Evolutionary conservation across 2,329 filamentous ascomycete genomes (phyloP).

Genomic region (Capronia epimyces): DNA sequence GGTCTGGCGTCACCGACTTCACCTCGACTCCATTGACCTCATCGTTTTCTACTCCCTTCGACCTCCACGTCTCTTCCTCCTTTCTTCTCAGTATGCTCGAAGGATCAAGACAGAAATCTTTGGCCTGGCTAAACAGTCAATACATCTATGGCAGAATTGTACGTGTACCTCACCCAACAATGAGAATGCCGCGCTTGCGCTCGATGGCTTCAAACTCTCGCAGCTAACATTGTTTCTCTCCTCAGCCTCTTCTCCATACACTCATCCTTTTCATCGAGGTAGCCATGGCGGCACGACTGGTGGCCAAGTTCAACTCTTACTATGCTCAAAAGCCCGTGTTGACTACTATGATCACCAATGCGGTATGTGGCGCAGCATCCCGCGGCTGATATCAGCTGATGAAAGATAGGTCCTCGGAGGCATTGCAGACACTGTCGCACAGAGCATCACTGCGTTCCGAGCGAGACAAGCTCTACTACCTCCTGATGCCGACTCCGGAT

Average conservation of each 20-base stretch:
- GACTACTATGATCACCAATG: slow-evolving; percentile 98
- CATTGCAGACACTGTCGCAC: slow-evolving; percentile 92
- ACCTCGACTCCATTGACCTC: slow-evolving; percentile 1
- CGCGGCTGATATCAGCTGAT: slow-evolving; percentile 3
- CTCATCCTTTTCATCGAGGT: slow-evolving; percentile 84
- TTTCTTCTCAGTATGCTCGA: slow-evolving; percentile 38
- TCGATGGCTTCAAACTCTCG: background rate
- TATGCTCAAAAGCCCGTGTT: slow-evolving; percentile 90
- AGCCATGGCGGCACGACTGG: slow-evolving; percentile 73
- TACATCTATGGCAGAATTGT: slow-evolving; percentile 39
- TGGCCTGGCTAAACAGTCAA: slow-evolving; percentile 43
- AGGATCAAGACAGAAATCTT: slow-evolving; percentile 37
- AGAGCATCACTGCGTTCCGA: slow-evolving; percentile 75
- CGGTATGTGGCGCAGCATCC: slow-evolving; percentile 50
- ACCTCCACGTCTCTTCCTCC: slow-evolving; percentile 26
- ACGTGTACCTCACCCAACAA: too few relatives aligned
- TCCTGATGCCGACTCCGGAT: slow-evolving; percentile 49
- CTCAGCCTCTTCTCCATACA: slow-evolving; percentile 77
- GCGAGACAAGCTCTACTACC: slow-evolving; percentile 55
- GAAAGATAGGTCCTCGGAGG: slow-evolving; percentile 20
- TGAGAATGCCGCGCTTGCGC: too few relatives aligned
- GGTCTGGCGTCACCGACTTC: slow-evolving; percentile 19
- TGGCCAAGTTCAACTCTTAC: slow-evolving; percentile 84
- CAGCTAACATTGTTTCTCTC: slow-evolving; percentile 5
- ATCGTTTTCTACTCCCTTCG: slow-evolving; percentile 10